Base-by-base conservation (phyloP, 2,329 filamentous ascomycete genomes). In the Aspergillus japonicus region DNA sequence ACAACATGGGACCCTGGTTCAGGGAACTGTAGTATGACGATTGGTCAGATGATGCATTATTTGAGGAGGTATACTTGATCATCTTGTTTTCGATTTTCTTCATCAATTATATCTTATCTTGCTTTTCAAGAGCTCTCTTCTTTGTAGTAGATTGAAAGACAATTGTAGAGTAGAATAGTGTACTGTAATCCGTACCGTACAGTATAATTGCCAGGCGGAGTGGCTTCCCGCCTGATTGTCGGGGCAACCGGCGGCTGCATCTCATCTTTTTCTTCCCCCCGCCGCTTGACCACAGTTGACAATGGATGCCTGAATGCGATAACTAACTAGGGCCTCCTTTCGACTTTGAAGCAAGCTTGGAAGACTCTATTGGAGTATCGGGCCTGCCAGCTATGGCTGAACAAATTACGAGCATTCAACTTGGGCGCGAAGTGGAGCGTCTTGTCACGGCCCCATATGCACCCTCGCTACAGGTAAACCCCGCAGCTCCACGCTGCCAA, bases 401-500 rank as follows among this genome's bases (percentile, higher is more conserved):
- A 19, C 53, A 55, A 23, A 61, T 58, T 23, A 26, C 68, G 4
- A 35, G 33, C 33, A 26, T 39, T 47, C 53, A 59, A 6, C 56
- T 83, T 21, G 68, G 74, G 31, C 64, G 68, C 19, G 81, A 83
- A 68, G 66, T 84, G 59, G 74, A 78, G 59, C 78, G 79, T 48
- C 70, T 83, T 47, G 72, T 83, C 47, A 75, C 77, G 6, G 78
- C 80, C 35, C 77, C 78, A 23, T 85, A 83, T 64, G 77, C 79
- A n/a, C 77, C 81, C 16, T 80, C 78, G 29, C 71, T 84, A 48
- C 78, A 80, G 68, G 82, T 83, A 71, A 67, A 74, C 63, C 47
- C 29, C 56, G 44, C 51, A n/a, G 48, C 52, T 26, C 47, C 29
- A 61, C 54, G 53, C 26, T 47, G 31, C 26, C 11, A 19, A 39